A percentile compares a stretch with the other conserved stretches of the same genome.
Conservation (phyloP, 1,284 basidiomycete genomes). For the Puccinia triticina region DNA sequence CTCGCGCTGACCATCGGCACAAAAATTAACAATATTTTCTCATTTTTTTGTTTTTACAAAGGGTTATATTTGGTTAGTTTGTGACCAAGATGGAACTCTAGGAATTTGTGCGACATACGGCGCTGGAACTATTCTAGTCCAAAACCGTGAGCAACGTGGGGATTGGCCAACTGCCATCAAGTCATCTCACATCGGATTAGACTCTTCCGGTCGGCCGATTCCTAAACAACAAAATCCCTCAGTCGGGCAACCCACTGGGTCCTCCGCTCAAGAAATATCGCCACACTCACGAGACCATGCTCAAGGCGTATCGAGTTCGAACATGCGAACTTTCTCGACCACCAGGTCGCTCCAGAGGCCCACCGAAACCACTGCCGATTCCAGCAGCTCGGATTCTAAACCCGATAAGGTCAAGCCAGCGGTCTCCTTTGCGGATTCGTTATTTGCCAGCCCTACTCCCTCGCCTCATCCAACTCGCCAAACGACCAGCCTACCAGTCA, state of each 20-base stretch:
- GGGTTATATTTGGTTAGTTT: constrained; percentile 49
- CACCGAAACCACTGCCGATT: neutral
- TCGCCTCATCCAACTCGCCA: constrained; percentile 14
- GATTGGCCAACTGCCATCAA: constrained; percentile 29
- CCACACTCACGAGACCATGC: neutral
- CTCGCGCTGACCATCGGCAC: neutral
- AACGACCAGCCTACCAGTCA: neutral
- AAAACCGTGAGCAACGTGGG: constrained; percentile 39
- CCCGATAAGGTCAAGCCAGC: neutral
- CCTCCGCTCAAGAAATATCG: neutral
- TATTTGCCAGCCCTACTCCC: constrained; percentile 32
- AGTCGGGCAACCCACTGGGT: neutral
- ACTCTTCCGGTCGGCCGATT: constrained; percentile 14
- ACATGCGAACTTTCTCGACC: neutral
- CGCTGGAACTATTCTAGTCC: constrained; percentile 42
- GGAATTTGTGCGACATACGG: constrained; percentile 48
- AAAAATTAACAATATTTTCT: neutral
- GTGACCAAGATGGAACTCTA: constrained; percentile 44
- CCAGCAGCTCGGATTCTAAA: neutral
- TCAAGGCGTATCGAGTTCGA: neutral
- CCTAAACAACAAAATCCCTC: neutral
- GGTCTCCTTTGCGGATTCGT: constrained; percentile 34
- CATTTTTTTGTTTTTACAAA: neutral
- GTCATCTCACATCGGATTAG: constrained; percentile 27
- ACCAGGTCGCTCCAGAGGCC: neutral